Evolutionary conservation across 257 asterid species (phyloP).

Genomic region (Dorcoceras hygrometricum): DNA sequence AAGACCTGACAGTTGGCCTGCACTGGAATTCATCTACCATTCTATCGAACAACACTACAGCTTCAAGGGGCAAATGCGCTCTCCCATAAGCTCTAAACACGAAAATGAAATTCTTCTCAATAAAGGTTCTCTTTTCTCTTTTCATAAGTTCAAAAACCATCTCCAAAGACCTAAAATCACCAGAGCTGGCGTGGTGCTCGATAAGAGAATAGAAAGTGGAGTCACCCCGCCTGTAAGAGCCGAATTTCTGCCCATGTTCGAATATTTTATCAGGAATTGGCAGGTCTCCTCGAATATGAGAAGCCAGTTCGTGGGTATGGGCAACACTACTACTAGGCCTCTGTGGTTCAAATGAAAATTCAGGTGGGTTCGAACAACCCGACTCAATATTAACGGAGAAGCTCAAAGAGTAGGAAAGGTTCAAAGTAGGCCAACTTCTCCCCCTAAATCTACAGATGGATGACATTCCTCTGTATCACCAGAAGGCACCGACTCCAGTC

Average conservation of each 20-base stretch:
- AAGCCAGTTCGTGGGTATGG: slow-evolving; percentile 14
- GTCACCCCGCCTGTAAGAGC: slow-evolving; percentile 77
- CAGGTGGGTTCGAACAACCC: slow-evolving; percentile 9
- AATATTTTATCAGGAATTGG: slow-evolving; percentile 61
- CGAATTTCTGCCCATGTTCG: slow-evolving; percentile 40
- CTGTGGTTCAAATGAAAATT: slow-evolving; percentile 17
- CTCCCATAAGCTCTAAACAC: slow-evolving; percentile 77
- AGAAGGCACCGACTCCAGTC: background rate
- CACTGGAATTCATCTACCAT: slow-evolving; percentile 79
- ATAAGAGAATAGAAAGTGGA: slow-evolving; percentile 78
- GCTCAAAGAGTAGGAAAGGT: slow-evolving; percentile 20
- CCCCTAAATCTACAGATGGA: background rate
- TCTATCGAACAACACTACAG: slow-evolving; percentile 55
- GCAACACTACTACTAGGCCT: background rate
- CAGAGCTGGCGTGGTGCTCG: slow-evolving; percentile 54
- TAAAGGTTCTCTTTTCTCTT: slow-evolving; percentile 53
- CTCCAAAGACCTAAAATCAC: slow-evolving; percentile 73
- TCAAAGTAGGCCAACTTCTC: background rate
- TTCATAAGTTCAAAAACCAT: slow-evolving; percentile 64
- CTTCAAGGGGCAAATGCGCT: slow-evolving; percentile 58
- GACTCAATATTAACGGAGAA: slow-evolving; percentile 16
- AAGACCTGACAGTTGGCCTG: slow-evolving; percentile 68
- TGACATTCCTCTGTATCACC: background rate
- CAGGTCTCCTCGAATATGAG: slow-evolving; percentile 25
- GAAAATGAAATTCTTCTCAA: slow-evolving; percentile 65